Conservation (phyloP, 1,284 basidiomycete species). For the Naganishia albida region DNA sequence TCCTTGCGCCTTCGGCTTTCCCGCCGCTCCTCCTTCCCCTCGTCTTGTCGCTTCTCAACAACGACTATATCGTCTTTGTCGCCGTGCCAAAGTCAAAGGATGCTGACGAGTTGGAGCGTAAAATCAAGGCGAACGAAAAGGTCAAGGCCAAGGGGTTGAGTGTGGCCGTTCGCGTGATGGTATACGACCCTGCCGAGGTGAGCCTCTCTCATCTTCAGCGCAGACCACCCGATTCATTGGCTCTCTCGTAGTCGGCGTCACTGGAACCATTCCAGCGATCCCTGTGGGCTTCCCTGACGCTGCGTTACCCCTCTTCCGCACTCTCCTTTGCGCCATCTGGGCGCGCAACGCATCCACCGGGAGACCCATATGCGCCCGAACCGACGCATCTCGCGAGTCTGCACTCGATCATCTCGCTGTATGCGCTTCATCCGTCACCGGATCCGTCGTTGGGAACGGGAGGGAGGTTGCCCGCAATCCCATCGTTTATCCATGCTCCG, state of each 20-base stretch:
- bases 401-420: conserved; percentile 22
- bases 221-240: not conserved
- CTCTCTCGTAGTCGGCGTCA: conserved; percentile 40
- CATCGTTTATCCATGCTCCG: conserved; percentile 43
- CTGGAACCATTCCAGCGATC: conserved; percentile 53
- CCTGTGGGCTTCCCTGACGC: conserved; percentile 49
- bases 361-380: conserved; percentile 49
- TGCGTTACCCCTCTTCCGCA: conserved; percentile 46
- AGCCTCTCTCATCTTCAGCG: conserved; percentile 29
- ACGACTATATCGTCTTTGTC: conserved; percentile 52
- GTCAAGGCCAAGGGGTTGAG: conserved; percentile 31
- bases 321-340: conserved; percentile 9
- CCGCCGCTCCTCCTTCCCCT: conserved; percentile 48
- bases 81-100: conserved; percentile 50
- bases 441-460: conserved; percentile 40
- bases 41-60: conserved; percentile 46
- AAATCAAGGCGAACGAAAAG: conserved; percentile 46
- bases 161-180: conserved; percentile 49
- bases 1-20: conserved; percentile 48
- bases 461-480: conserved; percentile 49
- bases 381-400: conserved; percentile 46
- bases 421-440: conserved; percentile 20
- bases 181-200: conserved; percentile 52
- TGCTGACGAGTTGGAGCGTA: conserved; percentile 50
- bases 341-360: conserved; percentile 34